Conservation (phyloP, 352 stramenopile species). For the Phytopythium kandeliae region DNA sequence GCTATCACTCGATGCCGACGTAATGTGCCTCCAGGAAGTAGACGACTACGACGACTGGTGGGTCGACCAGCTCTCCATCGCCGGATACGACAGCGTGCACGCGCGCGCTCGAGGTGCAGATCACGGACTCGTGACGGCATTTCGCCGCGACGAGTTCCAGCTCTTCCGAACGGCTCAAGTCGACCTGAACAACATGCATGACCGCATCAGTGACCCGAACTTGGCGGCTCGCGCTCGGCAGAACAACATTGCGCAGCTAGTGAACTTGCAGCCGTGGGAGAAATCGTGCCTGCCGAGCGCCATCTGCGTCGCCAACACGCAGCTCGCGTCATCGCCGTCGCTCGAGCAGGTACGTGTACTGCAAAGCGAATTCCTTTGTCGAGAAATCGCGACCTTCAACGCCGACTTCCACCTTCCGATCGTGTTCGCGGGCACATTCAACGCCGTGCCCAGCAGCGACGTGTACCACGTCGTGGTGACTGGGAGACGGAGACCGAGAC, state of each 20-base stretch:
- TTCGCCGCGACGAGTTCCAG: constrained; percentile 70
- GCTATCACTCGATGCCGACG: constrained; percentile 67
- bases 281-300: constrained; percentile 53
- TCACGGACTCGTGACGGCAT: constrained; percentile 79
- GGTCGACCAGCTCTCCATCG: constrained; percentile 43
- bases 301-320: constrained; percentile 56
- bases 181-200: constrained; percentile 50
- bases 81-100: constrained; percentile 84
- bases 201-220: constrained; percentile 34
- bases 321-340: constrained; percentile 23
- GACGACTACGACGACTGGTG: constrained; percentile 88
- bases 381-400: constrained; percentile 71
- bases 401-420: constrained; percentile 77
- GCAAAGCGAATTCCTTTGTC: constrained; percentile 65
- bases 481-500: constrained; percentile 40
- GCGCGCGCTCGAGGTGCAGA: constrained; percentile 24
- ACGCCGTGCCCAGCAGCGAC: constrained; percentile 65
- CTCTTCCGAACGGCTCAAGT: constrained; percentile 58
- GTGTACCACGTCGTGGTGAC: constrained; percentile 77
- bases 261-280: constrained; percentile 83
- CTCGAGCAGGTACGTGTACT: constrained; percentile 58
- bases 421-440: constrained; percentile 80
- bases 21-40: constrained; percentile 84
- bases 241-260: constrained; percentile 69
- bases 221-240: constrained; percentile 40